Evolutionary conservation across 257 asterid genomes (phyloP).

Genomic region (Hygrophila difformis): DNA sequence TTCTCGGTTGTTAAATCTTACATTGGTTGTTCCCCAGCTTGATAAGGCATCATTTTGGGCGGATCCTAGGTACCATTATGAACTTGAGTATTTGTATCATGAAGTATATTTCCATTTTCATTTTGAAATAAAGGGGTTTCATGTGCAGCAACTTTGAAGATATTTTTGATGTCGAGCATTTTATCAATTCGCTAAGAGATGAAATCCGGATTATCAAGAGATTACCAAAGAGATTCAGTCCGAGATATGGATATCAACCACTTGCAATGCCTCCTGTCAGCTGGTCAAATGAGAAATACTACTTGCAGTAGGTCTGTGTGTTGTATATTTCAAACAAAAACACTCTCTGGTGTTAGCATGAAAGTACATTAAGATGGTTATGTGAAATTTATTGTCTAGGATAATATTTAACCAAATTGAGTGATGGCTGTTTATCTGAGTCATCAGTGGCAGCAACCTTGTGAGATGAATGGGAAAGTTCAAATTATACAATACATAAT

Average conservation of each 20-base stretch:
- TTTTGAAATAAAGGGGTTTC: slow-evolving; percentile 5
- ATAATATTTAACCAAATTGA: too few species aligned
- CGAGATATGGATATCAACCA: slow-evolving; percentile 40
- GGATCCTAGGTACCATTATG: slow-evolving; percentile 70
- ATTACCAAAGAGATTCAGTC: slow-evolving; percentile 51
- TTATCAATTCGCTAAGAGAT: slow-evolving; percentile 62
- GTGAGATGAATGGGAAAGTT: too few species aligned
- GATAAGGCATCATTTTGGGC: slow-evolving; percentile 98
- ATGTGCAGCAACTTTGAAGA: slow-evolving; percentile 47
- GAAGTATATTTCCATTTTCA: not conserved
- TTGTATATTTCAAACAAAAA: not conserved
- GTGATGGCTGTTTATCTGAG: too few species aligned
- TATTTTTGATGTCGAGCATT: slow-evolving; percentile 62
- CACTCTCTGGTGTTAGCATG: too few species aligned
- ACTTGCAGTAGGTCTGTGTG: slow-evolving; percentile 47
- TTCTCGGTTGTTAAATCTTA: slow-evolving; percentile 89
- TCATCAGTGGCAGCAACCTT: too few species aligned
- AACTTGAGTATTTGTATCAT: not conserved
- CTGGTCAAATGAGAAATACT: slow-evolving; percentile 74
- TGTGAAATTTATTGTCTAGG: too few species aligned
- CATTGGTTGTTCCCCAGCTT: slow-evolving; percentile 87
- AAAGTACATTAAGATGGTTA: too few species aligned
- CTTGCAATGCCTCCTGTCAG: slow-evolving; percentile 68
- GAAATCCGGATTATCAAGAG: slow-evolving; percentile 63
- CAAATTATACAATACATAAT: too few species aligned